Conservation (phyloP, 139 green algal species). For the Auxenochlorella pyrenoidosa region DNA sequence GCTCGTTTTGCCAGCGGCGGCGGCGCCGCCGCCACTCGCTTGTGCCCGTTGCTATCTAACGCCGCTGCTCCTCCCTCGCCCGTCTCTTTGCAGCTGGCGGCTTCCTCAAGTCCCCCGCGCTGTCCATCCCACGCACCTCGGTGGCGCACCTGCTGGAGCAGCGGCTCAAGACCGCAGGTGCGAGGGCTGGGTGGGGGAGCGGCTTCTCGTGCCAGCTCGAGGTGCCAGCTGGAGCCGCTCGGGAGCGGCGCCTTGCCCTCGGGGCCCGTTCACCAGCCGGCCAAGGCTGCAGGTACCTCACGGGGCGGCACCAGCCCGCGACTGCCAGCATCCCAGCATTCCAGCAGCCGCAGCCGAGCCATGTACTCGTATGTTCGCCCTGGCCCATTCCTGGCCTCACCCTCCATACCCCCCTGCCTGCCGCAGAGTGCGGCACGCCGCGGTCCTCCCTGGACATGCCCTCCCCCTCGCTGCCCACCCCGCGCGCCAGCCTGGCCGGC, state of each 20-base stretch:
- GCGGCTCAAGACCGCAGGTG: background rate
- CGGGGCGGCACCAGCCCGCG: too few relatives aligned
- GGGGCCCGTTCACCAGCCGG: background rate
- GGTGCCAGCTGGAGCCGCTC: too few relatives aligned
- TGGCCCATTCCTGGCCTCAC: background rate
- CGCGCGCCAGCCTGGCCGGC: background rate
- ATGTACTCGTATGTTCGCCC: background rate
- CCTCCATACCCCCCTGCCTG: background rate
- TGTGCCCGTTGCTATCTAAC: background rate
- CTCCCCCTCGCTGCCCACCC: background rate
- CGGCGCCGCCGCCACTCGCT: background rate
- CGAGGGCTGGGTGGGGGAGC: background rate
- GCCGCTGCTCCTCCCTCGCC: background rate
- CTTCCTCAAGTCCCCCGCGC: background rate
- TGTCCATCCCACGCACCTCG: conserved; percentile 34
- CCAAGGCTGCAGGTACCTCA: too few relatives aligned
- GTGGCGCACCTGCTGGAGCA: conserved; percentile 39
- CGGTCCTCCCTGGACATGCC: conserved; percentile 22
- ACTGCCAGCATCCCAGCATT: background rate
- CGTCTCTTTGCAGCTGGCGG: background rate
- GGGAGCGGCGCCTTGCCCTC: too few relatives aligned
- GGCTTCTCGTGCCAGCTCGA: too few relatives aligned
- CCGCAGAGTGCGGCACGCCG: conserved; percentile 7
- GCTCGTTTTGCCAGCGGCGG: background rate
- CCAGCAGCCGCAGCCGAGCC: background rate